Conservation (phyloP, 2,329 filamentous ascomycete genomes). For the Neoarthrinium moseri region DNA sequence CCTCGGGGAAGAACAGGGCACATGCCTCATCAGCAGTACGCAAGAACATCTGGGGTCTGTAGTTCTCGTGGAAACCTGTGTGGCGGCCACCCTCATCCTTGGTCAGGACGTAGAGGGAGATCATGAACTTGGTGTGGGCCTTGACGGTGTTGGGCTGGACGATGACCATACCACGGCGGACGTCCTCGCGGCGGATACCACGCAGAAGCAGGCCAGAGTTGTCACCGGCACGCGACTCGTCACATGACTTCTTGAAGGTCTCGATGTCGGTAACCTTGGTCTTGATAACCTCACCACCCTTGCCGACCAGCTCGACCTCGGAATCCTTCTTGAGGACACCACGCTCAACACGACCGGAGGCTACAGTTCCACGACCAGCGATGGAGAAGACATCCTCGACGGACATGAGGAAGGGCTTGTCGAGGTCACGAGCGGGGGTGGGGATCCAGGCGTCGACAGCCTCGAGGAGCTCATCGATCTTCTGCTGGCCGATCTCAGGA, state of each 20-base stretch:
- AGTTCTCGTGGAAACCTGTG: conserved; percentile 94
- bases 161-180: conserved; percentile 93
- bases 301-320: conserved; percentile 93
- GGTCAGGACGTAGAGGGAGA: conserved; percentile 93
- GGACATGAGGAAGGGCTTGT: conserved; percentile 99
- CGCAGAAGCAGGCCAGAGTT: conserved; percentile 97
- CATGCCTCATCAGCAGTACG: conserved; percentile 84
- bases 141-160: conserved; percentile 79
- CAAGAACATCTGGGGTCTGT: conserved; percentile 94
- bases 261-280: conserved; percentile 99
- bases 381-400: conserved; percentile 93
- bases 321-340: conserved; percentile 89
- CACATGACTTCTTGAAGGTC: conserved; percentile 99
- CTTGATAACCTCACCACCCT: conserved; percentile 79
- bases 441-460: conserved; percentile 97
- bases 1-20: conserved; percentile 83
- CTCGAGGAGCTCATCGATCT: conserved; percentile 88
- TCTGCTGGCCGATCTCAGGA: conserved; percentile 80
- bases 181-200: conserved; percentile 93
- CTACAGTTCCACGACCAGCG: conserved; percentile 91
- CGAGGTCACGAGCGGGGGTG: conserved; percentile 86
- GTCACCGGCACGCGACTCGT: conserved; percentile 93
- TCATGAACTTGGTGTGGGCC: conserved; percentile 87
- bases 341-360: conserved; percentile 95
- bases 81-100: conserved; percentile 98